Evolutionary conservation across 179 eudicot genomes (phyloP).

Genomic region (Silene coronaria): DNA sequence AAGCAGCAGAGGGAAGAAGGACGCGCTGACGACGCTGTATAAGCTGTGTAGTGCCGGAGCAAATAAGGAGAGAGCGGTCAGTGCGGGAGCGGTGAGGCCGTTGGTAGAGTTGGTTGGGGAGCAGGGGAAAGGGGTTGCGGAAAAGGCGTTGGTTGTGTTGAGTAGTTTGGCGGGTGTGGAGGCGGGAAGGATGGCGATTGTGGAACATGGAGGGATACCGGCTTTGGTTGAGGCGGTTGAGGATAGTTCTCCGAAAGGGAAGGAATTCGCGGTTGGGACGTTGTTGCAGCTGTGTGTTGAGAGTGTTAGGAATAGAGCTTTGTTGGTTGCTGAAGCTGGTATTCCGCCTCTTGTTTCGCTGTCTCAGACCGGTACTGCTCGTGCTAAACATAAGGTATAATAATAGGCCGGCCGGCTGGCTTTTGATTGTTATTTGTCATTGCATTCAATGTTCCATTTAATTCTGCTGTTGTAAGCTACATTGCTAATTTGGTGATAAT

Average conservation of each 20-base stretch:
- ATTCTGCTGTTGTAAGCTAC: background rate
- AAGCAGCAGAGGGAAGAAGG: constrained; percentile 66
- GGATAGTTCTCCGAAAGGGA: constrained; percentile 62
- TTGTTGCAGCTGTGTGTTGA: constrained; percentile 68
- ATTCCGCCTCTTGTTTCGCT: constrained; percentile 89
- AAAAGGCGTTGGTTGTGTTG: constrained; percentile 88
- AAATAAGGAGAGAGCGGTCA: constrained; percentile 84
- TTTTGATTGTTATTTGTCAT: background rate
- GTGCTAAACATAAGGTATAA: constrained; percentile 86
- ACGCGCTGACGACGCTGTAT: constrained; percentile 76
- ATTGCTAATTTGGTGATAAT: constrained; percentile 9
- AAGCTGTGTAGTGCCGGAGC: constrained; percentile 55
- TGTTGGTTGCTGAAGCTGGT: constrained; percentile 84
- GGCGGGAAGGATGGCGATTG: constrained; percentile 58
- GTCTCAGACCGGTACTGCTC: constrained; percentile 71
- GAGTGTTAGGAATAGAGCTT: constrained; percentile 49
- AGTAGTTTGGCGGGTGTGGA: constrained; percentile 63
- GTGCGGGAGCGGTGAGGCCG: constrained; percentile 73
- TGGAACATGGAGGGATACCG: constrained; percentile 71
- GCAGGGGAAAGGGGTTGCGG: constrained; percentile 61
- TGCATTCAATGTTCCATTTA: background rate
- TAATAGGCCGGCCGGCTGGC: no score
- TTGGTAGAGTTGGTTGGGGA: constrained; percentile 64
- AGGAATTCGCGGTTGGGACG: constrained; percentile 79
- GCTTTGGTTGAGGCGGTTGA: constrained; percentile 81